These are phyloP conservation scores for Rhinocladiella similis DNA, from an alignment of 2,329 filamentous ascomycete genomes.

Conservation along the genomic window DNA sequence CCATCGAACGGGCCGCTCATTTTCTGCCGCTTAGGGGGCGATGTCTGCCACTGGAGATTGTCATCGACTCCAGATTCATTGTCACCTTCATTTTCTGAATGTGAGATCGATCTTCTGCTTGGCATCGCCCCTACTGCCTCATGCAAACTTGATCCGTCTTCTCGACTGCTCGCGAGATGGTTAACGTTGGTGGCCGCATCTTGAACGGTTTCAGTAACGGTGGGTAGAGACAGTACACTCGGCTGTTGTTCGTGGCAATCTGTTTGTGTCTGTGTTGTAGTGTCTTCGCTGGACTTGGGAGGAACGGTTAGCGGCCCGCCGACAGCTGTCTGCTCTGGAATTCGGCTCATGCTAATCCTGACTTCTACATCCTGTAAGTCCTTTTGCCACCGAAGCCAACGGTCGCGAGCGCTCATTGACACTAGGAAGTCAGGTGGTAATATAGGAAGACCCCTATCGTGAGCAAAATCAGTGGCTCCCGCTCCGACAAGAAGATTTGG, in stretches of 20 bases:
- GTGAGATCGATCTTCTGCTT: not conserved
- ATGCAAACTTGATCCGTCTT: not conserved
- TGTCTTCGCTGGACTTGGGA: too few relatives aligned
- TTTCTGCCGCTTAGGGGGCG: constrained; percentile 21
- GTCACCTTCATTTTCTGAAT: constrained; percentile 8
- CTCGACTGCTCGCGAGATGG: too few relatives aligned
- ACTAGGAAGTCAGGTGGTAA: constrained; percentile 75
- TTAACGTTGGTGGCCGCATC: too few relatives aligned
- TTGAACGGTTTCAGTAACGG: too few relatives aligned
- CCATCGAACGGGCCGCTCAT: constrained; percentile 23
- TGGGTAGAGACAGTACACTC: too few relatives aligned
- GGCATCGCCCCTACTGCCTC: not conserved
- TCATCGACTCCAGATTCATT: constrained; percentile 19
- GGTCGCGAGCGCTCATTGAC: constrained; percentile 75
- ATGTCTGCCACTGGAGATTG: constrained; percentile 11
- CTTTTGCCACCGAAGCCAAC: constrained; percentile 73
- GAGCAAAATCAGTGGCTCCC: constrained; percentile 84
- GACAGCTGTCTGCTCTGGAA: constrained; percentile 25
- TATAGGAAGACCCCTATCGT: constrained; percentile 71
- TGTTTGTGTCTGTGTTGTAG: too few relatives aligned
- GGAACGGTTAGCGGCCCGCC: not conserved
- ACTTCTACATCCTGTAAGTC: constrained; percentile 67
- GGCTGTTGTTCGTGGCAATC: too few relatives aligned
- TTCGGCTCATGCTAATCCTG: constrained; percentile 38
- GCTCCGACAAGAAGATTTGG: constrained; percentile 87